Evolutionary conservation across 2,329 filamentous ascomycete species (phyloP).

Genomic region (Monilinia polystroma): DNA sequence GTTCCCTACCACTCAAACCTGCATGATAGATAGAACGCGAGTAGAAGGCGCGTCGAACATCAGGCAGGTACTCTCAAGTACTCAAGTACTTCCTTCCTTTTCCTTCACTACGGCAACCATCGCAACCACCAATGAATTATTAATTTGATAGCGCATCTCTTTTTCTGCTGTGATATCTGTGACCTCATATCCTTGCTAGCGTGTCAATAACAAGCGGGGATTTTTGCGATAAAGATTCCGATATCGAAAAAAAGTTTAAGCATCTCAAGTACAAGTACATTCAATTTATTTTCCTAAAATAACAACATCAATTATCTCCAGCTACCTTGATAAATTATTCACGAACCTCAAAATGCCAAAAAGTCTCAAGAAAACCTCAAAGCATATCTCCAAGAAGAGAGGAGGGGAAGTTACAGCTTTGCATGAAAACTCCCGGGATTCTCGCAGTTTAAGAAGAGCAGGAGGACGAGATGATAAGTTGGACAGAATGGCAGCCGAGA

Average conservation of each 20-base stretch:
- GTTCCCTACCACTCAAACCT: conserved; percentile 1
- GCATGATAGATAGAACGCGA: conserved; percentile 22
- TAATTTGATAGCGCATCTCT: conserved; percentile 2
- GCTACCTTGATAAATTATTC: not conserved
- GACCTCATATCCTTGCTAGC: conserved; percentile 15
- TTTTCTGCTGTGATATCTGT: not conserved
- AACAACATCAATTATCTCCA: not conserved
- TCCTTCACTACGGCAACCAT: conserved; percentile 24
- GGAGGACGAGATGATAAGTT: conserved; percentile 80
- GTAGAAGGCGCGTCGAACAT: conserved; percentile 22
- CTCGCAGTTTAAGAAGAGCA: conserved; percentile 75
- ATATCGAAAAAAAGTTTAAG: conserved; percentile 31
- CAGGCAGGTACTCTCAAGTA: not conserved
- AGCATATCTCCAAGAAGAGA: conserved; percentile 87
- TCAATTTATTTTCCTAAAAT: not conserved
- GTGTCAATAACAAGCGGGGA: conserved; percentile 21
- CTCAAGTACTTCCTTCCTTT: not conserved
- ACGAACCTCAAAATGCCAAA: conserved; percentile 60
- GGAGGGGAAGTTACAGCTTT: conserved; percentile 69
- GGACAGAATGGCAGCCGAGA: conserved; percentile 65
- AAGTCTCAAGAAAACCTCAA: conserved; percentile 77
- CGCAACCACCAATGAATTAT: conserved; percentile 17
- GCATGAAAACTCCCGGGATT: conserved; percentile 87
- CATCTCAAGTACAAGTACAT: not conserved
- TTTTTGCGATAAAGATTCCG: conserved; percentile 32